phyloP scores from a whole-genome alignment of 805 yeast species.

The Metschnikowia matae region DNA sequence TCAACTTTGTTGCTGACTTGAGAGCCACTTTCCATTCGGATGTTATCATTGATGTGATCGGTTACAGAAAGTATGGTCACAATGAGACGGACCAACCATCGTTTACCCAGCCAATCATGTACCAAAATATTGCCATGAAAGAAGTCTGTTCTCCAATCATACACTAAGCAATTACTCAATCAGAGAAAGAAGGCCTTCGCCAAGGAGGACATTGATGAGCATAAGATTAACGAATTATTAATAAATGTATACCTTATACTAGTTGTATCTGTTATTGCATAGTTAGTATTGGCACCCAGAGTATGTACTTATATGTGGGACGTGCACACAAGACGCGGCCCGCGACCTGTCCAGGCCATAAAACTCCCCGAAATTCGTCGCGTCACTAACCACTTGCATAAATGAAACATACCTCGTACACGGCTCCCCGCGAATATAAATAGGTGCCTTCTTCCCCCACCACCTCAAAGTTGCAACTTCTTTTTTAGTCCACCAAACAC shows the following conservation, averaged over 20 bases:
- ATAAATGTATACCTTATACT: too few relatives aligned
- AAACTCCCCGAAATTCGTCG: background rate
- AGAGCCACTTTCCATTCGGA: slow-evolving; percentile 95
- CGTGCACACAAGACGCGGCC: background rate
- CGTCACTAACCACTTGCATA: background rate
- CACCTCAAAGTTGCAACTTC: too few relatives aligned
- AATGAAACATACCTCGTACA: background rate
- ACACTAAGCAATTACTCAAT: slow-evolving; percentile 68
- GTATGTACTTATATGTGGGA: too few relatives aligned
- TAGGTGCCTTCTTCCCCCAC: background rate
- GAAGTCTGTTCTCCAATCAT: slow-evolving; percentile 83
- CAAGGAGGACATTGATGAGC: slow-evolving; percentile 86
- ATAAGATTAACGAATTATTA: too few relatives aligned
- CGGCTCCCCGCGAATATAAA: background rate
- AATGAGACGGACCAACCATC: slow-evolving; percentile 99
- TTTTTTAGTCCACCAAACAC: background rate
- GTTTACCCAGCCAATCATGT: slow-evolving; percentile 98
- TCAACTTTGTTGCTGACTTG: slow-evolving; percentile 98
- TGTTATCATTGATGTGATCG: slow-evolving; percentile 93
- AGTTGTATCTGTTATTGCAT: too few relatives aligned
- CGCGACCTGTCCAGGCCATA: too few relatives aligned
- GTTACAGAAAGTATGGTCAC: slow-evolving; percentile 98
- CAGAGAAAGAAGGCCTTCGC: slow-evolving; percentile 95
- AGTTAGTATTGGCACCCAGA: too few relatives aligned
- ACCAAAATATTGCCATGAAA: slow-evolving; percentile 84